Conservation (phyloP, 768 basidiomycete species). For the Suillus tomentosus region DNA sequence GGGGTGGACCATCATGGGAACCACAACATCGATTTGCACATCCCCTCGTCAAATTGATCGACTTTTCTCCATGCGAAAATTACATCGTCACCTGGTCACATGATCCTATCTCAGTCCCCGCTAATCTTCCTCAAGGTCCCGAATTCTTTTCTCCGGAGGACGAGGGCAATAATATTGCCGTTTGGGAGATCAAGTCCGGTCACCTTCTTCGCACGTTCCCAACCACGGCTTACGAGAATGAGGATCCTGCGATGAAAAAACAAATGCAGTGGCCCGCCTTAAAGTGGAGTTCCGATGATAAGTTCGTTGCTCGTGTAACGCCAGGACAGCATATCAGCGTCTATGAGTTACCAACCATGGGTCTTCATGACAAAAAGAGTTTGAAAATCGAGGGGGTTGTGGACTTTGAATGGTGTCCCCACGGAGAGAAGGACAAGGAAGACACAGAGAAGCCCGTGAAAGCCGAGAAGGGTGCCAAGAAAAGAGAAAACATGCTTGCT, state of each 20-base stretch:
- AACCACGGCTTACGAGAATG: conserved; percentile 60
- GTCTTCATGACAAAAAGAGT: conserved; percentile 92
- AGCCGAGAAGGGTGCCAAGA: conserved; percentile 54
- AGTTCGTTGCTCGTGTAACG: conserved; percentile 87
- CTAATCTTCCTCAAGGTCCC: conserved; percentile 77
- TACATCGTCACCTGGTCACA: conserved; percentile 98
- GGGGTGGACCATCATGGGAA: conserved; percentile 93
- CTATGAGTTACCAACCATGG: conserved; percentile 94
- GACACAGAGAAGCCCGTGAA: conserved; percentile 50
- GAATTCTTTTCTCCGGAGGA: conserved; percentile 91
- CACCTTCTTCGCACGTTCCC: conserved; percentile 91
- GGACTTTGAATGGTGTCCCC: conserved; percentile 98
- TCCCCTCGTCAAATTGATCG: conserved; percentile 91
- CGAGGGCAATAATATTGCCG: conserved; percentile 93
- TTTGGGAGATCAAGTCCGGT: conserved; percentile 98
- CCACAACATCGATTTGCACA: conserved; percentile 91
- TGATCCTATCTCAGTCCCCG: conserved; percentile 85
- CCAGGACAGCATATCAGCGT: conserved; percentile 94
- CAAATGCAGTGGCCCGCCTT: conserved; percentile 93
- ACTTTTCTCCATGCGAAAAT: conserved; percentile 96
- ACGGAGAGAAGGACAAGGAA: conserved; percentile 85
- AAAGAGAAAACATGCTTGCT: conserved; percentile 90
- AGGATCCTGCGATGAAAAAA: conserved; percentile 62
- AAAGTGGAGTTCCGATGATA: conserved; percentile 98
- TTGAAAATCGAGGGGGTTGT: conserved; percentile 96